Base-by-base conservation (phyloP, 495 filamentous ascomycete species). In the Aspergillus steynii region DNA sequence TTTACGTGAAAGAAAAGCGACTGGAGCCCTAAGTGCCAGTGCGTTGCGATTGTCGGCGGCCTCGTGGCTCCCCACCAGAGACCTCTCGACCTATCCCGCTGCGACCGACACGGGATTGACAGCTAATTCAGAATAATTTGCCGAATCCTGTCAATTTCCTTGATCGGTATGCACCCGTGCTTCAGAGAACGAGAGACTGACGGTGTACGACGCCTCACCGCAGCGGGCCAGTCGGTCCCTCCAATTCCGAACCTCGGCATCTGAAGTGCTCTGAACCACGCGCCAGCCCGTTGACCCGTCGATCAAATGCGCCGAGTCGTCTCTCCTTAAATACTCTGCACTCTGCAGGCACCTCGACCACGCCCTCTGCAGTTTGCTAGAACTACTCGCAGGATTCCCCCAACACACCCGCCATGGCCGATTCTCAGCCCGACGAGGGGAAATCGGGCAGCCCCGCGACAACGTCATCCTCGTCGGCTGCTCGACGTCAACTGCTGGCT, bases 401-500 rank as follows among this genome's bases (percentile, higher is more conserved):
- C n/a, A 58, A 3, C n/a, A 56, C 31, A 29, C 31, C 27, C 46
- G 29, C 32, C 60, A 59, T 55, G 46, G 57, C 64, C 15, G 55
- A 65, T 6, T 32, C 59, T 28, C 51, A 59, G 42, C 45, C 55
- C 51, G 68, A 64, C 69, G 69, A 65, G 64, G 71, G 66, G 71
- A 68, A 66, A 32, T 37, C 63, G 58, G 50, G 42, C 58, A 63
- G 64, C 56, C 53, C 71, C 64, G 68, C 72, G 62, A 66, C 64
- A 64, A 67, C 65, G 62, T 12, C 63, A 12, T 46, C 61, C 29
- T 52, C 59, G 12, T 49, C 29, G 55, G 62, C 46, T 28, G 55
- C 66, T 53, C 70, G 59, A 49, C 72, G 55, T 51, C 71, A 69
- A 65, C 57, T 75, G 58, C 63, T 73, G 50, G 68, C 67, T 55